Evolutionary conservation across 2,329 filamentous ascomycete genomes (phyloP), one percentile per base, ranked within the genome.

Genomic region (Dryadomyces quercus-mongolicae): DNA sequence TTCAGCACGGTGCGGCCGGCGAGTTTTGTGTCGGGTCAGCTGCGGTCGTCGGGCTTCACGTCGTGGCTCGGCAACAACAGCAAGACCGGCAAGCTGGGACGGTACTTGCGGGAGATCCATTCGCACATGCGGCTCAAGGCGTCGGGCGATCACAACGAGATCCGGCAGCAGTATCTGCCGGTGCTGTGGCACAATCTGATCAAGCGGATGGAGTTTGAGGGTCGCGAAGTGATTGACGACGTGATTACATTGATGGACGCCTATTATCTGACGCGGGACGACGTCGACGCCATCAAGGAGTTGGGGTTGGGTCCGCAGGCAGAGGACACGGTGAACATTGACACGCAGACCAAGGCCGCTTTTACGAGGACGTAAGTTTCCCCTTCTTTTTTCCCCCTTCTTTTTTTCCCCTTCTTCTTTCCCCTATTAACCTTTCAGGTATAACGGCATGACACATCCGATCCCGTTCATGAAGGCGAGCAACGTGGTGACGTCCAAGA

Each of bases 231-330:
- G 8, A 85, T 96, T 5, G 77, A 80, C 1, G 84, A 87, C 2
- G 85, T 96, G 53, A 98, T 98, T 63, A 82, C 93, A 53, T 76
- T 96, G 53, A 97, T 98, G 93, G 93, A 98, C 65, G 90, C 85
- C 65, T 98, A 98, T 70, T 98, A 85, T 68, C 74, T 98, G 55
- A 97, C 93, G 0, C 85, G 86, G 58, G 93, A 98, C 22, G 93
- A 98, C 66, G 95, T 92, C 68, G 93, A 98, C 65, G 86, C 84
- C 10, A 89, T 98, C 62, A 77, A 90, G 66, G 93, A 98, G 70
- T 78, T 98, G 22, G 92, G 91, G 7, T 80, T 98, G 15, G 93
- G 92, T 5, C 81, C 84, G 1, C 91, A 95, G 77, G 78, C 84
- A 58, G 82, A 91, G 68, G 83, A 84, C 18, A 73, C 73, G 1